A percentile compares a stretch with the other conserved stretches of the same genome.
Evolutionary conservation across 768 basidiomycete species (phyloP).

Genomic region (Mycena floridula): DNA sequence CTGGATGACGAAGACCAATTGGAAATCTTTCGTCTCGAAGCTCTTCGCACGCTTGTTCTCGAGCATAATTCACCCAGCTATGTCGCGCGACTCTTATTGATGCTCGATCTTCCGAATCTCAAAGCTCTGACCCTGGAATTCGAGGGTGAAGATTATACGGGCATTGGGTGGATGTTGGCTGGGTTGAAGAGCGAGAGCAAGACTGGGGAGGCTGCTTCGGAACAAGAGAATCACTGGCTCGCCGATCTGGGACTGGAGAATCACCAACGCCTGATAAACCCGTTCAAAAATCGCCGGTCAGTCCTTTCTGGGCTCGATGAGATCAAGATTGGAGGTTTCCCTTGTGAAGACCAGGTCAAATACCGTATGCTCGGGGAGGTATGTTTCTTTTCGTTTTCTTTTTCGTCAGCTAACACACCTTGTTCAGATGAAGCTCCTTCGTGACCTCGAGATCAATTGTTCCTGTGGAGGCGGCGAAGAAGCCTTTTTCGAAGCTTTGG

Average conservation of each 20-base stretch:
- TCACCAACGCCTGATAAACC: no score
- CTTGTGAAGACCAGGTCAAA: slow-evolving; percentile 21
- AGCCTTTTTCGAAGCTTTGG: slow-evolving; percentile 23
- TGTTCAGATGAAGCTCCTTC: slow-evolving; percentile 44
- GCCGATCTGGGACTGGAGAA: no score
- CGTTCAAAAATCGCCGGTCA: no score
- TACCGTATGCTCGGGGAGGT: slow-evolving; percentile 35
- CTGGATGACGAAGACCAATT: slow-evolving; percentile 27
- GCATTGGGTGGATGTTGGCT: slow-evolving; percentile 39
- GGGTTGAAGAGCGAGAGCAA: slow-evolving; percentile 29
- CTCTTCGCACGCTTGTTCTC: slow-evolving; percentile 31
- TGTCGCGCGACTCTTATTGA: slow-evolving; percentile 29
- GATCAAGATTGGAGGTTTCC: slow-evolving; percentile 39
- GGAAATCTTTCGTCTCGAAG: slow-evolving; percentile 27
- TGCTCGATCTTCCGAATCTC: slow-evolving; percentile 34
- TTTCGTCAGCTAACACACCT: no score
- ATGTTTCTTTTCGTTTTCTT: no score
- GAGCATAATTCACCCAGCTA: slow-evolving; percentile 34
- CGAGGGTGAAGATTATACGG: slow-evolving; percentile 46
- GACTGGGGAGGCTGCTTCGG: no score
- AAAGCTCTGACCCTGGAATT: slow-evolving; percentile 48
- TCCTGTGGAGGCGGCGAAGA: slow-evolving; percentile 19
- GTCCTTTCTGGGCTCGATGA: slow-evolving; percentile 42
- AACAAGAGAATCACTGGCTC: no score
- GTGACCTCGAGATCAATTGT: slow-evolving; percentile 40